Evolutionary conservation across 2,329 filamentous ascomycete species (phyloP).

Genomic region (Fonsecaea pedrosoi): DNA sequence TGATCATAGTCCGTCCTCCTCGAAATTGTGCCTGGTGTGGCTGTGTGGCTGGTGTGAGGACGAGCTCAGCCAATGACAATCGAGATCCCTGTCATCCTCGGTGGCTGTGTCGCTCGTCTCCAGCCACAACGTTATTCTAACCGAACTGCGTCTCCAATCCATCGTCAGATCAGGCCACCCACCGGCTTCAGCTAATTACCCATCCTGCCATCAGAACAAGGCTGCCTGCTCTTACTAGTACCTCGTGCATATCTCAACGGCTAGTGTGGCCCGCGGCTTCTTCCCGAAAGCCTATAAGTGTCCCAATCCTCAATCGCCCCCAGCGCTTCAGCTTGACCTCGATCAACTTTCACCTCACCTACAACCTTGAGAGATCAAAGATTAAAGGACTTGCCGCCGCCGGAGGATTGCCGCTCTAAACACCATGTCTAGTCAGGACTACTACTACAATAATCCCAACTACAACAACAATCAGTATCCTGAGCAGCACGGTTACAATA

Average conservation of each 20-base stretch:
- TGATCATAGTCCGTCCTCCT: background rate
- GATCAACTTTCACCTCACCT: background rate
- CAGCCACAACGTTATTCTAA: slow-evolving; percentile 6
- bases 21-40: background rate
- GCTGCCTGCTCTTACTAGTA: slow-evolving; percentile 8
- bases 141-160: background rate
- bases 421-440: slow-evolving; percentile 27
- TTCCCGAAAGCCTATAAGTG: slow-evolving; percentile 9
- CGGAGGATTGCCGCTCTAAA: slow-evolving; percentile 1
- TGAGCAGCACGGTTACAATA: slow-evolving; percentile 29
- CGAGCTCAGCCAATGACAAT: background rate
- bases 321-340: background rate
- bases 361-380: background rate
- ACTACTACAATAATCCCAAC: slow-evolving; percentile 6
- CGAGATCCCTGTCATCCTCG: background rate
- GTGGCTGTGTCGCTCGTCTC: slow-evolving; percentile 5
- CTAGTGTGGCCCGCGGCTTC: background rate
- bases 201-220: background rate
- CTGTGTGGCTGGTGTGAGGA: slow-evolving; percentile 4
- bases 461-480: slow-evolving; percentile 20
- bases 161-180: background rate
- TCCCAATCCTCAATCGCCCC: background rate
- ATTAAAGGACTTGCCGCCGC: background rate
- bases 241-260: background rate
- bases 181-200: background rate